phyloP scores from a whole-genome alignment of 2,329 filamentous ascomycete species.

The Botryotinia convoluta region DNA sequence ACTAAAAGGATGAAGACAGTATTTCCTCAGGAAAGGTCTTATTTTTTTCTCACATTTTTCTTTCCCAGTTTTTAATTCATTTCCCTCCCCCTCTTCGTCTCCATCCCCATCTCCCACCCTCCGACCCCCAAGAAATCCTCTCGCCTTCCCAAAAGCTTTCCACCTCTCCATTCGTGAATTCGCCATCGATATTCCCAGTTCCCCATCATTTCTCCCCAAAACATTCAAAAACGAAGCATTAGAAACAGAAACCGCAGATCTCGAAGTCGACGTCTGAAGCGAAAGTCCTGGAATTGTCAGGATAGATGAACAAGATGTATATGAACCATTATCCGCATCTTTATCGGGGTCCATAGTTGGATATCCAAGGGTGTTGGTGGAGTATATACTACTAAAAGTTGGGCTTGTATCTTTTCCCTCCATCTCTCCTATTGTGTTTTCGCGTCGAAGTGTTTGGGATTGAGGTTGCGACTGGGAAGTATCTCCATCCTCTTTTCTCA shows the following conservation, averaged over 20 bases:
- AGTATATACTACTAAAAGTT: not conserved
- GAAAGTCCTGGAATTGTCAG: not conserved
- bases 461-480: not conserved
- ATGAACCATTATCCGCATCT: not conserved
- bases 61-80: not conserved
- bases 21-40: not conserved
- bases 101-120: not conserved
- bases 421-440: not conserved
- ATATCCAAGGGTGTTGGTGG: not conserved
- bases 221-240: not conserved
- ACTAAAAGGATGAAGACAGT: not conserved
- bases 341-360: not conserved
- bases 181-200: not conserved
- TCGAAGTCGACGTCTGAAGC: not conserved
- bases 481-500: not conserved
- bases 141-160: not conserved
- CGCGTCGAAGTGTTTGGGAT: accelerated
- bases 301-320: not conserved
- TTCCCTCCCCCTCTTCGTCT: too few species aligned
- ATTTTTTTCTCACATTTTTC: not conserved
- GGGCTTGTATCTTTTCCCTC: not conserved
- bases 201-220: accelerated
- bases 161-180: not conserved
- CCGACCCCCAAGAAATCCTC: not conserved
- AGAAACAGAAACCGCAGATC: not conserved